Conservation (phyloP, 345 rosid species). For the Aquilaria malaccensis region DNA sequence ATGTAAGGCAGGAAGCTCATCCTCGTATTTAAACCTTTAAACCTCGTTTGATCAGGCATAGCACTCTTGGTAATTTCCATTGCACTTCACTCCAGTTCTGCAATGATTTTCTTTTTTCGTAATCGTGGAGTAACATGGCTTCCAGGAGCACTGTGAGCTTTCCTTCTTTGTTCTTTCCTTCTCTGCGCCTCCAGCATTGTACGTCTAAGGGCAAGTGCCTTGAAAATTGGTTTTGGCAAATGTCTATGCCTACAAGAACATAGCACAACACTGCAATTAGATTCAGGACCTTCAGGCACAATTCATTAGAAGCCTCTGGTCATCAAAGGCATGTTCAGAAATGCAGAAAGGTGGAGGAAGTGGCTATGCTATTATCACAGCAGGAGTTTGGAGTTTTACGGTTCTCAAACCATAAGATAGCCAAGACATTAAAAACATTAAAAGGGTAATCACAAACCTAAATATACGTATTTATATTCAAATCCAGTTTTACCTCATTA, state of each 20-base stretch:
- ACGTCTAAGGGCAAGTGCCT: conserved; percentile 42
- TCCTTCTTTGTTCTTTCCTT: conserved; percentile 72
- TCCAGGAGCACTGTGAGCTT: conserved; percentile 92
- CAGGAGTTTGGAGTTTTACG: too few species aligned
- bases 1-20: too few species aligned
- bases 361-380: too few species aligned
- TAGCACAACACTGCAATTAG: not conserved
- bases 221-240: conserved; percentile 79
- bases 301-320: too few species aligned
- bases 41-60: not conserved
- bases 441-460: too few species aligned
- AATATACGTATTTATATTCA: not conserved
- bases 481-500: conserved; percentile 47
- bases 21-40: not conserved
- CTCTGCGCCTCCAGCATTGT: conserved; percentile 55
- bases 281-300: too few species aligned
- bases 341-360: too few species aligned
- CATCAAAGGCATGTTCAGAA: too few species aligned
- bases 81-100: conserved; percentile 56
- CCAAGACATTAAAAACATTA: too few species aligned
- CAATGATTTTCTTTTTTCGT: conserved; percentile 68
- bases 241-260: conserved; percentile 75
- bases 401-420: too few species aligned
- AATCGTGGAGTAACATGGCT: conserved; percentile 38
- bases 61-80: too few species aligned